Evolutionary conservation across 495 filamentous ascomycete genomes (phyloP), one percentile per base, ranked within the genome.

Genomic region (Lophiostoma macrostomum): DNA sequence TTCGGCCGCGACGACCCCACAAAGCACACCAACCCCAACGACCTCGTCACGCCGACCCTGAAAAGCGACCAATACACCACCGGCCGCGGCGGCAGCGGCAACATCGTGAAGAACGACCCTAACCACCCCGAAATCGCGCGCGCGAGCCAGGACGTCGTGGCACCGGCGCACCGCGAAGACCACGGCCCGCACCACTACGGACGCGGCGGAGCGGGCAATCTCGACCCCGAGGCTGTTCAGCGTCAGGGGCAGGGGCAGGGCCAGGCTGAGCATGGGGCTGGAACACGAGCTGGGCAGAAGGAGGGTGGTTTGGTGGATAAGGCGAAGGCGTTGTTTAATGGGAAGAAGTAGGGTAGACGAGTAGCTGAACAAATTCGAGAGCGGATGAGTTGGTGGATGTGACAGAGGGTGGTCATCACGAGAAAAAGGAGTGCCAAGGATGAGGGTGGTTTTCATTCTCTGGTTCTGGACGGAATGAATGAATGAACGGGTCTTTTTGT

Each of bases 1-100:
- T 87, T 91, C 57, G 77, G 76, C 63, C 78, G 79, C 56, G 71
- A 75, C 19, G 40, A 53, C 46, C 69, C 80, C 58, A 73, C 73
- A 55, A 69, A 71, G 31, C 63, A 69, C 27, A 60, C 76, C 50
- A 67, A 72, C 11, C 73, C 81, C 50, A 64, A 73, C 14, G 86
- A 88, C 60, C 77, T 95, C 47, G 72, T 82, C 58, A 95, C 90
- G 3, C 91, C 91, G 0, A 86, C 81, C 35, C 81, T 96, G 65
- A 95, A 95, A 71, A 77, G 77, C 18, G 74, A 86, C 13, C 72
- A 88, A 52, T 91, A 88, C 64, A 95, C 91, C 4, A 96, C 91
- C 16, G 91, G 83, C 28, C 81, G 83, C 53, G 83, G 83, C 19
- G 83, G 83, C 36, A 54, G 62, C 22, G 70, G 70, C 47, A 73